Percentiles rank a stretch among this genome's conserved stretches.
Evolutionary conservation across 2,329 filamentous ascomycete genomes (phyloP).

Genomic region (Hypoxylon sp.): DNA sequence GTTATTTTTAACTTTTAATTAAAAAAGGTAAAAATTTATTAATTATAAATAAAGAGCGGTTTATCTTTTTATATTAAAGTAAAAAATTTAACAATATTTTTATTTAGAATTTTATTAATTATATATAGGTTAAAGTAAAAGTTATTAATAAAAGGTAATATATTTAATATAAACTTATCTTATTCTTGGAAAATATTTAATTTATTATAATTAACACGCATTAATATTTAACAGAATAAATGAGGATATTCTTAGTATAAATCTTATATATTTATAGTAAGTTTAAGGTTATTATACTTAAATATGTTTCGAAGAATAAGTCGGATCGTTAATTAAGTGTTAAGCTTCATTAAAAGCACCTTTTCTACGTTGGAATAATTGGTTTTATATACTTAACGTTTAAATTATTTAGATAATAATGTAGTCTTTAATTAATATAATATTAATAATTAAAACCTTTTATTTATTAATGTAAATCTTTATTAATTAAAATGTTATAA

Average conservation of each 20-base stretch:
- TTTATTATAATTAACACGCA: not conserved
- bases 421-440: too few species aligned
- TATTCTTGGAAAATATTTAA: not conserved
- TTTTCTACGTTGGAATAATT: not conserved
- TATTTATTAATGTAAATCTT: slow-evolving; percentile 1
- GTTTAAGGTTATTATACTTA: not conserved
- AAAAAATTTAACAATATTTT: not conserved
- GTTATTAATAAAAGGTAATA: too few species aligned
- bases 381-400: not conserved
- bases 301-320: not conserved
- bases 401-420: not conserved
- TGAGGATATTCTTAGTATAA: not conserved
- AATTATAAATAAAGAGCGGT: not conserved
- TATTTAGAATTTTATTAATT: too few species aligned
- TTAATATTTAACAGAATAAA: not conserved
- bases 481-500: slow-evolving; percentile 1
- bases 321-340: not conserved
- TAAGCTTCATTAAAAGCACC: slow-evolving; percentile 1
- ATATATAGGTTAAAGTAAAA: too few species aligned
- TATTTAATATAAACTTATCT: too few species aligned
- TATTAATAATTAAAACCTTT: not conserved
- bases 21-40: not conserved
- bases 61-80: slow-evolving; percentile 1
- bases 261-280: not conserved
- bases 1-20: not conserved